Evolutionary conservation across 2,329 filamentous ascomycete species (phyloP), one percentile per base, ranked within the genome.

Genomic region (Verruconis gallopava): DNA sequence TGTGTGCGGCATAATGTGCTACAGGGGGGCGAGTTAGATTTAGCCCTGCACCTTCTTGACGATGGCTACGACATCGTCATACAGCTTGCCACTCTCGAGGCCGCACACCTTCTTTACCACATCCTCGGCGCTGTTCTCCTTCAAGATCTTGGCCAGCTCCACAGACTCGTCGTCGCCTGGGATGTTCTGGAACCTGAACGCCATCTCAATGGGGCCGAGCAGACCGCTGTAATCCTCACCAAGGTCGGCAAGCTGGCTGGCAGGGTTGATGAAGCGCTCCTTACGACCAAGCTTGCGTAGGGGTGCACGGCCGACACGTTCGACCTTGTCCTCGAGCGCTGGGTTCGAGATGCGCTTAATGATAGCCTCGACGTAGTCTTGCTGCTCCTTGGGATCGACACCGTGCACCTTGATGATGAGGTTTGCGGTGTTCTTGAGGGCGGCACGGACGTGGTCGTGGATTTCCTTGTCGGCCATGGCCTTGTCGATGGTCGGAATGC

Each of bases 231-330:
- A 81, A 52, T 75, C 73, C 63, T 85, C 71, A 45, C 77, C 85
- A 46, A 73, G 71, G 69, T 94, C 85, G 36, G 86, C 86, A 14
- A 98, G 75, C 65, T 93, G 82, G 6, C 84, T 77, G 36, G 91
- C 89, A 4, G 91, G 91, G 36, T 83, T 86, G 53, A 98, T 79
- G 68, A 98, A 94, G 35, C 91, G 86, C 68, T 98, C 91, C 68
- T 93, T 91, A 62, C 88, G 83, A 50, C 81, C 81, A 22, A 98
- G 74, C 72, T 98, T 98, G 60, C 91, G 82, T 46, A 98, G 70
- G 14, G 91, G 91, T 14, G 88, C 89, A 58, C 91, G 88, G 43
- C 89, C 91, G 49, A 98, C 91, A 62, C 91, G 88, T 69, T 93
- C 85, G 25, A 95, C 86, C 11, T 81, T 80, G 62, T 98, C 89